These are phyloP conservation scores for Pseudogymnoascus sp. DNA, from an alignment of 2,329 filamentous ascomycete genomes.

Conservation along the genomic window DNA sequence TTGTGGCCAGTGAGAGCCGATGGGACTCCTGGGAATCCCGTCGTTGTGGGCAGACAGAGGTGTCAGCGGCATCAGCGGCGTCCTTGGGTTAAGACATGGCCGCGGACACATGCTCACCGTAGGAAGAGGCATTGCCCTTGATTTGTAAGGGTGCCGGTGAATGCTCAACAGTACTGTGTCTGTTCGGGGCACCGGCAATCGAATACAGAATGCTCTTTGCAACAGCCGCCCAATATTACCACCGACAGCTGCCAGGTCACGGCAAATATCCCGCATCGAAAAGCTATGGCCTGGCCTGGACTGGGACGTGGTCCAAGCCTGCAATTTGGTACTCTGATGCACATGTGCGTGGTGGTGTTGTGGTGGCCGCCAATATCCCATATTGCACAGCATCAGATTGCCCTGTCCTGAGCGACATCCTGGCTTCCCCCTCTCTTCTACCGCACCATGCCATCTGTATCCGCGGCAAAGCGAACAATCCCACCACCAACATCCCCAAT, in stretches of 20 bases:
- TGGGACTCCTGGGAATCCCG: not conserved
- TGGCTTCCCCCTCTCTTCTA: not conserved
- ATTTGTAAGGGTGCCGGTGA: not conserved
- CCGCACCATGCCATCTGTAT: not conserved
- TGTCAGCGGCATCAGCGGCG: constrained; percentile 6
- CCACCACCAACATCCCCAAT: not conserved
- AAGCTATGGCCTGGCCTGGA: not conserved
- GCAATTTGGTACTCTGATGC: not conserved
- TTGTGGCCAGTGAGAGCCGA: not conserved
- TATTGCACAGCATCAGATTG: constrained; percentile 6
- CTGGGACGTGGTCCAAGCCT: not conserved
- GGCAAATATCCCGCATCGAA: constrained; percentile 1
- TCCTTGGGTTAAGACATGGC: not conserved
- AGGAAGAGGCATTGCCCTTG: not conserved
- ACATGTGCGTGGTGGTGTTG: not conserved
- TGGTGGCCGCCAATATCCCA: not conserved
- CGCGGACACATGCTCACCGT: not conserved
- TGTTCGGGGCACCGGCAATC: too few relatives aligned
- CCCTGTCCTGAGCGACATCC: not conserved
- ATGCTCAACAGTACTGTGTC: too few relatives aligned
- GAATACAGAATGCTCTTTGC: not conserved
- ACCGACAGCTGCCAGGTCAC: not conserved
- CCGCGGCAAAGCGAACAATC: not conserved
- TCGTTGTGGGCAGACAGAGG: not conserved
- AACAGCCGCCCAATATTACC: constrained; percentile 2